A percentile compares a stretch with the other conserved stretches of the same genome.
phyloP scores from a whole-genome alignment of 2,329 filamentous ascomycete species.

The Xylaria hypoxylon region DNA sequence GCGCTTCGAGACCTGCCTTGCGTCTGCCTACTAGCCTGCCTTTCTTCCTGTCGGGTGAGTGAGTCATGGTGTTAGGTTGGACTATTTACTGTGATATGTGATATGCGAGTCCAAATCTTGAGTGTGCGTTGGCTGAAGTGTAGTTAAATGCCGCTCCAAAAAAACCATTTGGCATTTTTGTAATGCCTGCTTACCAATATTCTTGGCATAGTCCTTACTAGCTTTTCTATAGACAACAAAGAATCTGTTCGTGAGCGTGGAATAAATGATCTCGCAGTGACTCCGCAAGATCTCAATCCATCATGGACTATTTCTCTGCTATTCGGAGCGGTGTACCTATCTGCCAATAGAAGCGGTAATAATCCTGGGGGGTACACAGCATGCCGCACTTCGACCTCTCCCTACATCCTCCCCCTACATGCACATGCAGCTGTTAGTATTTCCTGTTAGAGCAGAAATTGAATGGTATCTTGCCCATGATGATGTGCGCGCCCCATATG shows the following conservation, averaged over 20 bases:
- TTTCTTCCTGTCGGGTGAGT: not conserved
- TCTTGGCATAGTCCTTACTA: not conserved
- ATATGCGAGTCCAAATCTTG: not conserved
- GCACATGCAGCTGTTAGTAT: not conserved
- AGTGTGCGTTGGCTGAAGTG: not conserved
- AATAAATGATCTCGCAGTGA: slow-evolving; percentile 7
- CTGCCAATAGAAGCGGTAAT: not conserved
- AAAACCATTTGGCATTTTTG: not conserved
- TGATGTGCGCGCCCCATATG: slow-evolving; percentile 14
- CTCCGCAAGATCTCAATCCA: slow-evolving; percentile 11
- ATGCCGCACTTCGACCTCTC: slow-evolving; percentile 15
- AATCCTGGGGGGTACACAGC: slow-evolving; percentile 17
- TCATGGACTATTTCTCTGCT: slow-evolving; percentile 1
- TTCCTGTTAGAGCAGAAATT: not conserved
- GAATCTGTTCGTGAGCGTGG: slow-evolving; percentile 6
- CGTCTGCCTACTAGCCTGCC: slow-evolving; percentile 5
- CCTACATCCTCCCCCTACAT: slow-evolving; percentile 16
- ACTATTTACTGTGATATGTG: not conserved
- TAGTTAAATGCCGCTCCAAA: not conserved
- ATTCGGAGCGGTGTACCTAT: slow-evolving; percentile 24
- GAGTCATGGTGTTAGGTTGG: slow-evolving; percentile 5
- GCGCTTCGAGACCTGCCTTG: slow-evolving; percentile 13
- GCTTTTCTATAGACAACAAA: not conserved
- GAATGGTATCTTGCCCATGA: slow-evolving; percentile 10
- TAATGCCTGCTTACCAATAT: not conserved